A percentile compares a stretch with the other conserved stretches of the same genome.
Conservation (phyloP, 1,284 basidiomycete genomes). For the Prillingera fragicola region DNA sequence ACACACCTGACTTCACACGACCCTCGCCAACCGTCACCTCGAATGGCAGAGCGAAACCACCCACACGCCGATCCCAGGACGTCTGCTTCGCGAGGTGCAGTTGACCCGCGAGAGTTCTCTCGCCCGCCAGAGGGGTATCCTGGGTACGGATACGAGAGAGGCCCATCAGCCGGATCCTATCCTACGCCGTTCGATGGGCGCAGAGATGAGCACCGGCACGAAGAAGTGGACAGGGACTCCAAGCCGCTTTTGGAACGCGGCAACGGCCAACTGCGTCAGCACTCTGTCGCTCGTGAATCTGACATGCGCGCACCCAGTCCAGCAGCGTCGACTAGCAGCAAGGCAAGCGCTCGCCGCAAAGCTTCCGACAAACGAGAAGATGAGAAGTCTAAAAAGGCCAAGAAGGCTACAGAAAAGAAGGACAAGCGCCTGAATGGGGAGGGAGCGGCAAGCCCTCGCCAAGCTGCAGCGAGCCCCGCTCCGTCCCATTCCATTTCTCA, state of each 20-base stretch:
- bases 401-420: constrained; percentile 6
- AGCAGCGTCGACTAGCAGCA: constrained; percentile 32
- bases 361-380: constrained; percentile 8
- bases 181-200: constrained; percentile 11
- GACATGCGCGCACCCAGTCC: constrained; percentile 35
- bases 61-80: constrained; percentile 4
- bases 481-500: constrained; percentile 4
- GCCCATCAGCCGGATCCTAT: not conserved
- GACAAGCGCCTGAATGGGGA: constrained; percentile 11
- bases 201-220: constrained; percentile 10
- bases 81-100: not conserved
- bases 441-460: constrained; percentile 8
- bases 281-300: constrained; percentile 10
- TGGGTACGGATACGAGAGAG: constrained; percentile 22
- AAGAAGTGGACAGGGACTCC: constrained; percentile 8
- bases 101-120: constrained; percentile 10
- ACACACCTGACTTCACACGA: constrained; percentile 24
- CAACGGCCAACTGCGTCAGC: constrained; percentile 5
- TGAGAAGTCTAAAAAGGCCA: constrained; percentile 1
- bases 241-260: constrained; percentile 7
- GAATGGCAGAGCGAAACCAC: constrained; percentile 26
- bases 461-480: constrained; percentile 7
- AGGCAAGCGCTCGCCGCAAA: constrained; percentile 18
- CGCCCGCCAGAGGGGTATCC: constrained; percentile 15
- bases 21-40: constrained; percentile 32